Base-by-base conservation (phyloP, 331 rosid species). In the Malus hybrid region DNA sequence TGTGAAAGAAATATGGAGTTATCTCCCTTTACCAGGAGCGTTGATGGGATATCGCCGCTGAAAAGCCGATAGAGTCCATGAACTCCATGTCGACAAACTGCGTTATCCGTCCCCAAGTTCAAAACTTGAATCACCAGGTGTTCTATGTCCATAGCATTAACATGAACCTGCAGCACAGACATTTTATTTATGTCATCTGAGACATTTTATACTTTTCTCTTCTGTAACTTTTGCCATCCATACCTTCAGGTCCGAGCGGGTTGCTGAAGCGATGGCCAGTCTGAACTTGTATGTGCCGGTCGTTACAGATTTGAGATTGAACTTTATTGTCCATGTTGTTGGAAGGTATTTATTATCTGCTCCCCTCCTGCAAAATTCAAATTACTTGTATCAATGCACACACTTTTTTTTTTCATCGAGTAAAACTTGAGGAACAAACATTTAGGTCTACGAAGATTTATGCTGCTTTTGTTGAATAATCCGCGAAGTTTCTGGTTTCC, bases 181-280 rank as follows among this genome's bases (percentile, higher is more conserved):
- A 11, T 42, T 42, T 42, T 42, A 11, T 28, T 28, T 28, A 13
- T 62, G 10, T 7, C n/a, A 0, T 27, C 19, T 24, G 67, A 6
- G 31, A 62, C n/a, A 13, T 14, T 14, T n/a, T 19, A 8, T 14
- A 29, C 46, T 52, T 29, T 28, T 13, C 5, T 46, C 13, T 32
- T 19, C 11, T 29, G 0, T n/a, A 65, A 18, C 3, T 29, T 7
- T 18, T 65, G 28, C 69, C 5, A 34, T 67, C 39, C 14, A 11
- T 69, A 83, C 87, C 84, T 76, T 33, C 22, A 83, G 78, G 74
- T 83, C 71, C 3, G 87, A 80, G 68, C 87, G 87, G 15, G 84
- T 83, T 63, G 79, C 81, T 36, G 85, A 83, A 74, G 83, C 84
- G 52, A 76, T 73, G 60, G 83, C 77, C 48, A 86, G 65, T 50